phyloP scores from a whole-genome alignment of 371 early-diverging fungal species.

The Rhizopus sp. region DNA sequence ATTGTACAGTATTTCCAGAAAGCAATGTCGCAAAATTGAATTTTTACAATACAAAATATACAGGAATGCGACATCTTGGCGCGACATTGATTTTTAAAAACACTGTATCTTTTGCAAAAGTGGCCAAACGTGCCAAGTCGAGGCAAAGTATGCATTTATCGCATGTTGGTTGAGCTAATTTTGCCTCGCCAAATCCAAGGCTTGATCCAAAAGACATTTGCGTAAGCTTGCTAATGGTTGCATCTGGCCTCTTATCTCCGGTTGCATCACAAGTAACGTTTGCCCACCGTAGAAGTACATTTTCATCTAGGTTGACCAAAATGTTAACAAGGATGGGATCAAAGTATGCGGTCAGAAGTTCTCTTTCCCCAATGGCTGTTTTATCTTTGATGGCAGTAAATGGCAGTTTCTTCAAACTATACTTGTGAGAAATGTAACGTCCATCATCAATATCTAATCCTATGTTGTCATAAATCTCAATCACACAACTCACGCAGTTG shows the following conservation, averaged over 20 bases:
- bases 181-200: conserved; percentile 17
- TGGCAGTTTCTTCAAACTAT: conserved; percentile 17
- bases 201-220: conserved; percentile 16
- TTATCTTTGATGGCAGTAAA: conserved; percentile 19
- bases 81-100: too few species aligned
- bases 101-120: conserved; percentile 16
- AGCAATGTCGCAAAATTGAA: too few species aligned
- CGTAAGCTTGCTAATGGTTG: conserved; percentile 12
- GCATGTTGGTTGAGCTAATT: conserved; percentile 15
- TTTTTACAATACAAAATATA: too few species aligned
- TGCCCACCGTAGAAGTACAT: conserved; percentile 20
- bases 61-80: too few species aligned
- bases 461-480: too few species aligned
- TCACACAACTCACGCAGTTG: too few species aligned
- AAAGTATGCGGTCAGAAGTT: conserved; percentile 20
- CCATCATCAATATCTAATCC: too few species aligned
- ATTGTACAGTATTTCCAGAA: too few species aligned
- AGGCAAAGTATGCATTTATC: conserved; percentile 17
- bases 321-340: conserved; percentile 26
- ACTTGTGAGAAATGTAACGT: conserved; percentile 1
- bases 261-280: conserved; percentile 20
- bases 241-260: too few species aligned
- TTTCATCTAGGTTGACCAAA: conserved; percentile 24
- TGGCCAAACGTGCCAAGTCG: conserved; percentile 15
- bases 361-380: conserved; percentile 16